phyloP scores from a whole-genome alignment of 2,329 filamentous ascomycete species.

The Onygenales sp. region DNA sequence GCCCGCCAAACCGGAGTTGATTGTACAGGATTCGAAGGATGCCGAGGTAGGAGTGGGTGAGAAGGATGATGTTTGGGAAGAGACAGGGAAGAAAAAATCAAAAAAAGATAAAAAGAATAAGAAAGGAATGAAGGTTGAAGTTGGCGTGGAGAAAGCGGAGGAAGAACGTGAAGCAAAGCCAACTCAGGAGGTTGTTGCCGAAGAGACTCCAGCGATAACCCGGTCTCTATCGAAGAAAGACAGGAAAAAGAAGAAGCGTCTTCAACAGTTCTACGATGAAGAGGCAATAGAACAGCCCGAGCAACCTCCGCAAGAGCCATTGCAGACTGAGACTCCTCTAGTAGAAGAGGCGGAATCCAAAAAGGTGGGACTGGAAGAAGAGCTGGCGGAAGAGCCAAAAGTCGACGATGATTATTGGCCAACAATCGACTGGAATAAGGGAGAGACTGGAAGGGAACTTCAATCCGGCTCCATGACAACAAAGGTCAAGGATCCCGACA shows the following conservation, averaged over 20 bases:
- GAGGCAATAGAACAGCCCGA: not conserved
- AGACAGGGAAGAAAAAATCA: conserved; percentile 20
- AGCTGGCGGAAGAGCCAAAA: conserved; percentile 3
- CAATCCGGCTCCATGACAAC: not conserved
- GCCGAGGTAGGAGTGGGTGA: conserved; percentile 1
- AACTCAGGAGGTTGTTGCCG: not conserved
- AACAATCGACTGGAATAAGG: conserved; percentile 27
- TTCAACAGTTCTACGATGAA: not conserved
- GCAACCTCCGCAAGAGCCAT: not conserved
- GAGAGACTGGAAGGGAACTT: conserved; percentile 5
- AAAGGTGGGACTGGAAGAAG: conserved; percentile 1
- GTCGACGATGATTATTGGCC: conserved; percentile 27
- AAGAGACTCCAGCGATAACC: not conserved
- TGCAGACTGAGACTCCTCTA: not conserved
- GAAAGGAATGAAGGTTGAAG: not conserved
- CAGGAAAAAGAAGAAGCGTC: not conserved
- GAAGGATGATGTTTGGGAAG: conserved; percentile 8
- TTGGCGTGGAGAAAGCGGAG: not conserved
- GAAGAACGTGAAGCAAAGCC: not conserved
- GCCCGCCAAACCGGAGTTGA: not conserved
- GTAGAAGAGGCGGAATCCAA: not conserved
- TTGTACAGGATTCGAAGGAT: not conserved
- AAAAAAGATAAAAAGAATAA: conserved; percentile 13
- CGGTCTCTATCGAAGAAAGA: not conserved
- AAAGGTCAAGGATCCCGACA: conserved; percentile 6